Evolutionary conservation across 352 stramenopile species (phyloP).

Genomic region (Sclerospora graminicola): DNA sequence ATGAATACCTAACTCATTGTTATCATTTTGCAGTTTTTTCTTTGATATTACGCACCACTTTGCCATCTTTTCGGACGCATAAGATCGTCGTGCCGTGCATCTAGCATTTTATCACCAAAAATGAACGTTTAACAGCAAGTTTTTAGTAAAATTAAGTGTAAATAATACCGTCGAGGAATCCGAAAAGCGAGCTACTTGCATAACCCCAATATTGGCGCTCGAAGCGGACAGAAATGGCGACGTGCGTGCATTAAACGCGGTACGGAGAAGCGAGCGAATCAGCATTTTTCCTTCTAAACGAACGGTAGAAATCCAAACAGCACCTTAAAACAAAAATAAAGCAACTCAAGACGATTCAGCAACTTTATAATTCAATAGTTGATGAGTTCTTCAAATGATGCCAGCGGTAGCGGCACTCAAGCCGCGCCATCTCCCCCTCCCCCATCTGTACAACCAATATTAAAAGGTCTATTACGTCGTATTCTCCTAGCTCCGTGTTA

Average conservation of each 20-base stretch:
- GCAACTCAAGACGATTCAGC: not conserved
- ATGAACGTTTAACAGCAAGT: not conserved
- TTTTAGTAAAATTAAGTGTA: not conserved
- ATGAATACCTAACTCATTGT: not conserved
- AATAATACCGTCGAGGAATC: constrained; percentile 35
- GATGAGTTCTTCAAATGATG: constrained; percentile 14
- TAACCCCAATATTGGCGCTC: constrained; percentile 6
- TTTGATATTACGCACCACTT: constrained; percentile 86
- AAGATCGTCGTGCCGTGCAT: constrained; percentile 97
- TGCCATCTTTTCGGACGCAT: constrained; percentile 95
- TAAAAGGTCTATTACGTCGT: constrained; percentile 42
- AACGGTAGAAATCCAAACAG: not conserved
- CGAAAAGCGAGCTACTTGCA: constrained; percentile 35
- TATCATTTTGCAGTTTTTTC: not conserved
- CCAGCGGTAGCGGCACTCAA: constrained; percentile 1
- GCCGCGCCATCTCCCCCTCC: constrained; percentile 6
- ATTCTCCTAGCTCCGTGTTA: no score
- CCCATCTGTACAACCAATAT: constrained; percentile 45
- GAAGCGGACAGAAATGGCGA: constrained; percentile 7
- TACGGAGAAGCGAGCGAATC: constrained; percentile 47
- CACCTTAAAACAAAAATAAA: not conserved
- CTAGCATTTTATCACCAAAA: constrained; percentile 13
- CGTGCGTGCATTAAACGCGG: constrained; percentile 13
- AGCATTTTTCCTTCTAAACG: constrained; percentile 28
- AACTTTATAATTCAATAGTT: not conserved